These are phyloP conservation scores for Puccinia novopanici DNA, from an alignment of 1,284 basidiomycete species.

Conservation along the genomic window DNA sequence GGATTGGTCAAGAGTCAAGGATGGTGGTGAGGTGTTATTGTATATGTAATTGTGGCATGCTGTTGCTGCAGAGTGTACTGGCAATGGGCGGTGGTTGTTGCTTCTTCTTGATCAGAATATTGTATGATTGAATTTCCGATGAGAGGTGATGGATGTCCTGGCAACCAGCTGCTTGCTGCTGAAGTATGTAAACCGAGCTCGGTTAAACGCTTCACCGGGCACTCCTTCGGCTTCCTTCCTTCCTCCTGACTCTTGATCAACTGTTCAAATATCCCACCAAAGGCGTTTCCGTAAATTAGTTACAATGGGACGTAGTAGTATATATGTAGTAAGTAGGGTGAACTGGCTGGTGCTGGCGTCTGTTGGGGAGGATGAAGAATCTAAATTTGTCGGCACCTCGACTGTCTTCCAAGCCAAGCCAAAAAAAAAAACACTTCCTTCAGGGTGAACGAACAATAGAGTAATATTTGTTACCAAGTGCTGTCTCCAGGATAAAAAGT, in stretches of 20 bases:
- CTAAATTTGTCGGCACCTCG: neutral
- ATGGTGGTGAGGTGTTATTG: no score
- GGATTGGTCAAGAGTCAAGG: no score
- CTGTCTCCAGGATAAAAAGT: no score
- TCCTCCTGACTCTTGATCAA: neutral
- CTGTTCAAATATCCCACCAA: neutral
- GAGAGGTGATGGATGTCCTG: neutral
- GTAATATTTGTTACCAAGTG: no score
- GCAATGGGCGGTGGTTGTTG: neutral
- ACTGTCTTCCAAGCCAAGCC: neutral
- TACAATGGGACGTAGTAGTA: neutral
- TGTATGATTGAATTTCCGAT: neutral
- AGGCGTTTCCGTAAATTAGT: neutral
- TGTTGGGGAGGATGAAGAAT: neutral
- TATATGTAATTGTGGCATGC: neutral
- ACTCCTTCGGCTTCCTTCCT: neutral
- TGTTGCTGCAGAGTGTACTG: no score
- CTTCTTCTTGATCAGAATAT: neutral
- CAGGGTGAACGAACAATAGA: no score
- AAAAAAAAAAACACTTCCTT: no score
- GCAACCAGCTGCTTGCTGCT: neutral
- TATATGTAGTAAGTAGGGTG: neutral
- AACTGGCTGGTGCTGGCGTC: neutral
- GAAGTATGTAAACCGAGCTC: constrained; percentile 11
- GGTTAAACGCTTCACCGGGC: constrained; percentile 6